Base-by-base conservation (phyloP, 23 red algal genomes). In the Cyanidium caldarium region DNA sequence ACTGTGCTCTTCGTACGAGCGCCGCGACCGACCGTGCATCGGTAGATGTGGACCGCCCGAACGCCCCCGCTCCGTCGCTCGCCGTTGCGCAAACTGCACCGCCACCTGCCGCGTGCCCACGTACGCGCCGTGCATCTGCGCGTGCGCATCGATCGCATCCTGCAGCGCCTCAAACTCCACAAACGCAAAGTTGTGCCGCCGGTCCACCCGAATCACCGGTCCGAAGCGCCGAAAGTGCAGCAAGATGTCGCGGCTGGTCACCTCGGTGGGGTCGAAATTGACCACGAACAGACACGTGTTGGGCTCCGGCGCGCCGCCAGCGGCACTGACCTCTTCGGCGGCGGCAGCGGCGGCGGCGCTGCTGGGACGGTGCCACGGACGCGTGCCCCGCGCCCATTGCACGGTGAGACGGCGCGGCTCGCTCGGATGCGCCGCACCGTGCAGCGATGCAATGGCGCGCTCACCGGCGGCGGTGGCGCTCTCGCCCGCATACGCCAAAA, bases 191-290 rank as follows among this genome's bases (percentile, higher is more conserved):
- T 61, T 16, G 3, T 61, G 19, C 7, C 51, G 51, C 51, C 51
- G 7, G 7, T 61, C 51, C 7, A 61, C 31, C n/a, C 51, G 51
- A 10, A 28, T 28, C 19, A 61, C 31, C 51, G 51, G 13, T 5
- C 51, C 51, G 21, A 61, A 61, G 19, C 51, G 51, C 7, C 31
- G 51, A 28, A 61, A 61, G 21, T 61, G 51, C 7, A 61, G 19
- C 7, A 61, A 28, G n/a, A 61, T 16, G 51, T 61, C 51, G 23
- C 51, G 51, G 51, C 51, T 61, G 5, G 51, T 61, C n/a, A 61
- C 31, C 31, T 61, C 51, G 31, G 19, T 28, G 5, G 51, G 51
- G 23, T 61, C 51, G 21, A 61, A 61, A 25, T 61, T 61, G 13
- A 61, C 51, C 13, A 61, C 51, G 31, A 61, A 61, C n/a, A 61